Percentiles rank a stretch among this genome's conserved stretches.
Conservation (phyloP, 1,284 basidiomycete genomes). For the Microbotryum lychnidis-dioicae region DNA sequence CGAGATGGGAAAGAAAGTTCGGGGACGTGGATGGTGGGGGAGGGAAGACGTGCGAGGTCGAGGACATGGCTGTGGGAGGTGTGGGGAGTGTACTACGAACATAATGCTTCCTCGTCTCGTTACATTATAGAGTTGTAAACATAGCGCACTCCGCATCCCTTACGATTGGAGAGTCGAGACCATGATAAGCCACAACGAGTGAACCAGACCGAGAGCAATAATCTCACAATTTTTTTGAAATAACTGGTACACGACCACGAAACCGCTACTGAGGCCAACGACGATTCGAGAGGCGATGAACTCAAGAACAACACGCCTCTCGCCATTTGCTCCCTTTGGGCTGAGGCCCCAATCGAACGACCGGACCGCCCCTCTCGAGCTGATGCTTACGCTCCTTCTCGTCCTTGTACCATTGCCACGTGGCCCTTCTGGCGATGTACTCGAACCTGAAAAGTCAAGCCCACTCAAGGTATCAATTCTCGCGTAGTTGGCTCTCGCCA, state of each 20-base stretch:
- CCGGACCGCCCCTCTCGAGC: background rate
- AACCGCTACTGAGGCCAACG: background rate
- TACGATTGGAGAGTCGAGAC: too few relatives aligned
- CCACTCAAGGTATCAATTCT: too few relatives aligned
- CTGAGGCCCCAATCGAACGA: background rate
- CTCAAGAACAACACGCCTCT: constrained; percentile 2
- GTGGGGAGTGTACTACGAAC: too few relatives aligned
- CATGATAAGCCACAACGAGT: too few relatives aligned
- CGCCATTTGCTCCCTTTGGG: background rate
- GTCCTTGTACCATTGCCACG: background rate
- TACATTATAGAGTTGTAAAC: too few relatives aligned
- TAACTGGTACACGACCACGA: too few relatives aligned
- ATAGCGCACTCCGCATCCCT: too few relatives aligned
- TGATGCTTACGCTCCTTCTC: background rate
- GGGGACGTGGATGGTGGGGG: too few relatives aligned
- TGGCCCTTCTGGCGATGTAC: background rate
- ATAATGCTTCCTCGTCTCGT: too few relatives aligned
- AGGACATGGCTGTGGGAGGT: too few relatives aligned
- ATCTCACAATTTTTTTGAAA: background rate
- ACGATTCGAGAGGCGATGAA: background rate
- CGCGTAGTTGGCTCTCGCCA: too few relatives aligned
- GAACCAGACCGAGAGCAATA: background rate
- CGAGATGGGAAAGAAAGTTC: constrained; percentile 13
- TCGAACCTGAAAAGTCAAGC: background rate
- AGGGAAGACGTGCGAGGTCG: too few relatives aligned